A percentile compares a stretch with the other conserved stretches of the same genome.
phyloP scores from a whole-genome alignment of 2,329 filamentous ascomycete species.

The Neoarthrinium moseri region DNA sequence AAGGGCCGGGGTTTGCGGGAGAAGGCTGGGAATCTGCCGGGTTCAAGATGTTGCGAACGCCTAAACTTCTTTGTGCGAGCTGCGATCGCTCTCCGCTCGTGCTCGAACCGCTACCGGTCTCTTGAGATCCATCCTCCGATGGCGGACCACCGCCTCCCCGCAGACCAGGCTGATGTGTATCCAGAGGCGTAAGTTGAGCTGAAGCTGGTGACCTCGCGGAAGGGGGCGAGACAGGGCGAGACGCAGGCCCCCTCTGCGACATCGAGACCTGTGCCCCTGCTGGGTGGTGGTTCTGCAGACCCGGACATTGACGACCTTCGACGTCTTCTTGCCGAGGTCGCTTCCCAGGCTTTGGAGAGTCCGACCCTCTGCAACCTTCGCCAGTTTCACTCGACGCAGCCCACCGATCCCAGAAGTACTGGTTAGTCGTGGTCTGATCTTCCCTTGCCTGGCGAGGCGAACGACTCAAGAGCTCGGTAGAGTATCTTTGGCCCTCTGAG shows the following conservation, averaged over 20 bases:
- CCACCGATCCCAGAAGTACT: conserved; percentile 2
- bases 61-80: conserved; percentile 33
- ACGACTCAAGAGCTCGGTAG: conserved; percentile 1
- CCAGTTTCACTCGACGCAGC: conserved; percentile 22
- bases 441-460: neutral
- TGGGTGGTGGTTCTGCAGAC: conserved; percentile 9
- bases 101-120: conserved; percentile 22
- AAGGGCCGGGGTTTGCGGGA: conserved; percentile 11
- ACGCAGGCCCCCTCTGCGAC: conserved; percentile 60
- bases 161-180: conserved; percentile 23
- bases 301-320: conserved; percentile 21
- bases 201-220: conserved; percentile 43
- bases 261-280: conserved; percentile 40
- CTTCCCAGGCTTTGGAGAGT: conserved; percentile 23
- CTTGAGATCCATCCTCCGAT: conserved; percentile 24
- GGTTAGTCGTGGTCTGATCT: conserved; percentile 1
- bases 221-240: conserved; percentile 54
- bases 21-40: conserved; percentile 31
- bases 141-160: conserved; percentile 28
- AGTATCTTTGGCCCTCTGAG: conserved; percentile 10
- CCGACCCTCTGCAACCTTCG: conserved; percentile 24
- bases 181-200: conserved; percentile 29
- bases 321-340: conserved; percentile 23
- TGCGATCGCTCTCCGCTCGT: conserved; percentile 27
- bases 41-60: conserved; percentile 44